Conservation (phyloP, 1,139 yeast genomes). For the Geotrichum australiense region DNA sequence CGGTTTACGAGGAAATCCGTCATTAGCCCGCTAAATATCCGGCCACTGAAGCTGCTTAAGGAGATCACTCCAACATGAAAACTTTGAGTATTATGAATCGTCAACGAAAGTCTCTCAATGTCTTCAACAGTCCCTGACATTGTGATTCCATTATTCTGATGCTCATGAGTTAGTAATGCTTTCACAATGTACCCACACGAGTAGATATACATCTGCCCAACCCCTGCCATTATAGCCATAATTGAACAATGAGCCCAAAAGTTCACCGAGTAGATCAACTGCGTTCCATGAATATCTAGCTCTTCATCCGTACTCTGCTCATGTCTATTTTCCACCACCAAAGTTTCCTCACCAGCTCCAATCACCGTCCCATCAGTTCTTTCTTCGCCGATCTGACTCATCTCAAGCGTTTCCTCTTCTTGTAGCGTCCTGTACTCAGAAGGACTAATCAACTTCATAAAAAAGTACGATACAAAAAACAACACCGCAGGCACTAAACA, state of each 20-base stretch:
- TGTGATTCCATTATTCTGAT: constrained; percentile 6
- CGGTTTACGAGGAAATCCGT: constrained; percentile 53
- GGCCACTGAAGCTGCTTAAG: constrained; percentile 57
- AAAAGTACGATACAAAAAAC: constrained; percentile 25
- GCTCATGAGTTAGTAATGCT: constrained; percentile 36
- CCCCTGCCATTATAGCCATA: constrained; percentile 58
- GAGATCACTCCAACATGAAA: constrained; percentile 69
- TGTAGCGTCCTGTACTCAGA: constrained; percentile 13
- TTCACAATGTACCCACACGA: constrained; percentile 66
- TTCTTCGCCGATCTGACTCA: constrained; percentile 10
- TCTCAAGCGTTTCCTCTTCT: neutral
- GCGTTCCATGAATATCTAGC: constrained; percentile 25
- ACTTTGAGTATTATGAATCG: constrained; percentile 47
- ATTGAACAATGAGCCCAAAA: constrained; percentile 40
- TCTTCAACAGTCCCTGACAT: constrained; percentile 16
- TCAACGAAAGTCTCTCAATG: constrained; percentile 10
- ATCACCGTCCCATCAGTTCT: neutral
- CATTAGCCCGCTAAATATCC: constrained; percentile 61
- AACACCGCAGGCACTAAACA: constrained; percentile 30
- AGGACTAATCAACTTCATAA: constrained; percentile 23
- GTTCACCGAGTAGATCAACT: constrained; percentile 24
- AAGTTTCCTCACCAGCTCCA: constrained; percentile 9
- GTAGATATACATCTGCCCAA: constrained; percentile 73
- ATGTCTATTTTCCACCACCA: constrained; percentile 6
- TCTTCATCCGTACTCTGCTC: constrained; percentile 9